phyloP scores from a whole-genome alignment of 2,329 filamentous ascomycete species.

The Penicillium janthinellum region DNA sequence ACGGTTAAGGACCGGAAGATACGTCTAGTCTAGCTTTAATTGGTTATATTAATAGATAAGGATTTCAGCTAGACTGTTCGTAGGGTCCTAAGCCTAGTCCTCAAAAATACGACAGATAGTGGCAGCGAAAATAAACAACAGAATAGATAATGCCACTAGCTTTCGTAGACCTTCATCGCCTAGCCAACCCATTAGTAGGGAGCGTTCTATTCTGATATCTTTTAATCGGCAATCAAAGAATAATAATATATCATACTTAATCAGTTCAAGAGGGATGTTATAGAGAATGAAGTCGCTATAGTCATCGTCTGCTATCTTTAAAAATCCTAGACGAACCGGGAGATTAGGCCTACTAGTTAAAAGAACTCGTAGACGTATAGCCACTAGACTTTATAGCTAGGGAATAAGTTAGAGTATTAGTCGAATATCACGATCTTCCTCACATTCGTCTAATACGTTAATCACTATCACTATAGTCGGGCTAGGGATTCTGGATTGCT shows the following conservation, averaged over 20 bases:
- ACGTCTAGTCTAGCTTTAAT: constrained; percentile 19
- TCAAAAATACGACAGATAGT: constrained; percentile 17
- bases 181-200: constrained; percentile 7
- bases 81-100: constrained; percentile 9
- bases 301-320: not conserved
- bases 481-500: too few species aligned
- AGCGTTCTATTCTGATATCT: not conserved
- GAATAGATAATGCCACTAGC: constrained; percentile 9
- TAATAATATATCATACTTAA: not conserved
- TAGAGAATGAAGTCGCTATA: not conserved
- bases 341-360: not conserved
- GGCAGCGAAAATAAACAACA: constrained; percentile 18
- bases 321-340: not conserved
- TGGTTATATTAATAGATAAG: constrained; percentile 4
- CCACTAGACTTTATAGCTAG: too few species aligned
- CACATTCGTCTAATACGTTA: not conserved
- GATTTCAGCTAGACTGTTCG: constrained; percentile 12
- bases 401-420: not conserved
- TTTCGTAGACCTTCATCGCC: not conserved
- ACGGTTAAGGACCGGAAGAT: constrained; percentile 15
- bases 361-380: not conserved
- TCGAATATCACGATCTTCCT: not conserved
- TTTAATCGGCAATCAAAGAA: not conserved
- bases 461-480: not conserved
- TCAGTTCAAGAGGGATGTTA: not conserved